phyloP scores from a whole-genome alignment of 495 filamentous ascomycete species.

The Hypoxylon cercidicola region DNA sequence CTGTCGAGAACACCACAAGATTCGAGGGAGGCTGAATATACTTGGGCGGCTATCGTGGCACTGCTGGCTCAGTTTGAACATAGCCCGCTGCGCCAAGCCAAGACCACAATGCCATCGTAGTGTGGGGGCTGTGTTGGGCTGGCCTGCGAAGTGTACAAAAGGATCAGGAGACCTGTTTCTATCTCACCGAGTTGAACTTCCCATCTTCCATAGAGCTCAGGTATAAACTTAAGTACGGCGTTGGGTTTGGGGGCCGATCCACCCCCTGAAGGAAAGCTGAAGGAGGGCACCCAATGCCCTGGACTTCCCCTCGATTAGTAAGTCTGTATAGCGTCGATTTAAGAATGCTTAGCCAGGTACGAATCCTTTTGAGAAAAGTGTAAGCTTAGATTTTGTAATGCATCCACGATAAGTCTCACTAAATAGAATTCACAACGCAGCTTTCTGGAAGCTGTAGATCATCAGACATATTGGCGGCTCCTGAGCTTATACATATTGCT shows the following conservation, averaged over 20 bases:
- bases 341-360: too few relatives aligned
- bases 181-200: background rate
- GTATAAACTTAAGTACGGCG: background rate
- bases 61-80: background rate
- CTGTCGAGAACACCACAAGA: too few relatives aligned
- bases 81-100: background rate
- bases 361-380: too few relatives aligned
- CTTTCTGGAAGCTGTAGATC: too few relatives aligned
- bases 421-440: too few relatives aligned
- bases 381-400: too few relatives aligned
- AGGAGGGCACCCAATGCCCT: background rate
- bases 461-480: too few relatives aligned
- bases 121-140: background rate
- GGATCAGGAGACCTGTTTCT: background rate
- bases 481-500: too few relatives aligned
- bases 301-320: too few relatives aligned
- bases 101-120: background rate
- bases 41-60: background rate
- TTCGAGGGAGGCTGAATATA: too few relatives aligned
- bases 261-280: background rate
- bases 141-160: background rate
- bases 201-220: background rate
- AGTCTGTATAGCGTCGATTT: too few relatives aligned
- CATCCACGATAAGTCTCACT: too few relatives aligned
- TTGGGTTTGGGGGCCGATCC: background rate